Evolutionary conservation across 2,329 filamentous ascomycete species (phyloP), one percentile per base, ranked within the genome.

Genomic region (Cladosporium sp.): DNA sequence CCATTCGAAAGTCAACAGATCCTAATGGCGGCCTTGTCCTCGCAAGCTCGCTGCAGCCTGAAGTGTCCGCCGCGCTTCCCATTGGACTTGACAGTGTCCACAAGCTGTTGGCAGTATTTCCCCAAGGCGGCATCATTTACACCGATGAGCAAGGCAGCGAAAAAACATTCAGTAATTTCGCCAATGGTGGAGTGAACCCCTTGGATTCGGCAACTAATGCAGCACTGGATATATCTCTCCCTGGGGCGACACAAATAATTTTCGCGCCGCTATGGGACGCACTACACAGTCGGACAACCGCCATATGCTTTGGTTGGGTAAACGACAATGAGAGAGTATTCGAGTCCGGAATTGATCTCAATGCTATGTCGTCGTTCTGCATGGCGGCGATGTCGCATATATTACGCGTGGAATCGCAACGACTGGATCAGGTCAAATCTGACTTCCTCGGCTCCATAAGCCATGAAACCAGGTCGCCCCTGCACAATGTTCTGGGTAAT

Each of bases 351-450:
- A 5, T 30, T 25, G 5, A 25, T 23, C 39, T 66, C 61, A 60
- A 76, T 11, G 83, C 59, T 6, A 63, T 66, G 65, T 63, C 76
- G 8, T 83, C 82, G 0, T 86, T 87, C 67, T 81, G 81, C 0
- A 82, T 83, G 58, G 81, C 82, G 0, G 82, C 85, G 14, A 86
- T 86, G 78, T 79, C 83, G 0, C 85, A 88, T 61, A 77, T 88
- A 1, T 79, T 82, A 0, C 78, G 83, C 2, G 66, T 86, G 56
- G 83, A 86, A 65, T 83, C 82, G 0, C 74, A 82, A 49, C 81
- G 80, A 32, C 70, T 73, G n/a, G 73, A 74, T 23, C 71, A 75
- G 51, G 72, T 74, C 10, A 80, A 79, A 63, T 76, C 76, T 1
- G 77, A 78, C 6, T 79, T 81, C 60, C 76, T 81, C 36, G 76